phyloP scores from a whole-genome alignment of 257 asterid species.

The Solanum chiquidenum region DNA sequence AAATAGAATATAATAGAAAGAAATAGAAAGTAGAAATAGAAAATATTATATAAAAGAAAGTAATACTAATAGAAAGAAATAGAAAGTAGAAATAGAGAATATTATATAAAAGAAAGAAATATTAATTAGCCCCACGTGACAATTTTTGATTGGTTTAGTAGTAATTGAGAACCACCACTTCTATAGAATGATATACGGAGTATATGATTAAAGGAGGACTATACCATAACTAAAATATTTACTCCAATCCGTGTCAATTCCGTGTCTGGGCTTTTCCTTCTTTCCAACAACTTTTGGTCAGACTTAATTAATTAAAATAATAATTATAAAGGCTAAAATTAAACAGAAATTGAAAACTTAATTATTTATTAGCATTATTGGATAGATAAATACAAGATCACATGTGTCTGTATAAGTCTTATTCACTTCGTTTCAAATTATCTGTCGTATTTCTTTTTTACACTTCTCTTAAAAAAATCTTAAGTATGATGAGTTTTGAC shows the following conservation, averaged over 20 bases:
- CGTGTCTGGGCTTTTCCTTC: not conserved
- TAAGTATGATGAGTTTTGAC: not conserved
- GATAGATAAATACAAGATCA: not conserved
- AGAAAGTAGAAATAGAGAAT: no score
- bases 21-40: no score
- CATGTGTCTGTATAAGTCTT: not conserved
- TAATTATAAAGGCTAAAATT: not conserved
- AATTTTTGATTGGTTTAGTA: no score
- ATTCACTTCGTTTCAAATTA: not conserved
- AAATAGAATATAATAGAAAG: no score
- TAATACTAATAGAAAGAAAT: no score
- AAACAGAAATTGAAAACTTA: not conserved
- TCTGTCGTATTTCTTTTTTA: not conserved
- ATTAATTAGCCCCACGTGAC: no score
- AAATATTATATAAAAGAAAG: no score
- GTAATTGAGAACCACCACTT: no score
- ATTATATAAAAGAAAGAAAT: no score
- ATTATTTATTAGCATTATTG: not conserved
- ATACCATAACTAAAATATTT: not conserved
- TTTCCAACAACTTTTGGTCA: not conserved
- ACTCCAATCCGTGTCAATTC: not conserved
- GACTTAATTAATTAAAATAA: not conserved
- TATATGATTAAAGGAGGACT: not conserved
- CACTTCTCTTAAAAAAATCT: accelerated
- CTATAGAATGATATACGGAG: no score